Evolutionary conservation across 2,329 filamentous ascomycete species (phyloP), one percentile per base, ranked within the genome.

Genomic region (Grosmannia huntii): DNA sequence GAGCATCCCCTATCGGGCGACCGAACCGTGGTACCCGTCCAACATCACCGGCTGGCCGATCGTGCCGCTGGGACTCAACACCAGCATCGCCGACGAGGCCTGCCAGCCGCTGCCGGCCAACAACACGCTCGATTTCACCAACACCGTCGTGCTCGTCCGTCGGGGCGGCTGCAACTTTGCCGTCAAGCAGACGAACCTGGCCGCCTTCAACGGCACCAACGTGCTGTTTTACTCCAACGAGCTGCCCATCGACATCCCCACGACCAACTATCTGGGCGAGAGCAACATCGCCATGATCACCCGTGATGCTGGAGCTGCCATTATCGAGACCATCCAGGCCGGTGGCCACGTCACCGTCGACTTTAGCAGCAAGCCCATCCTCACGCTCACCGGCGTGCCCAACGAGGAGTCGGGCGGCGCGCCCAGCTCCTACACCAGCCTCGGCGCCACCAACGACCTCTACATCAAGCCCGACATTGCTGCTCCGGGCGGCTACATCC

Each of bases 361-460:
- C 57, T 67, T 66, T 21, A 46, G 49, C 21, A 52, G 21, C 19
- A n/a, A 23, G 1, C 48, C 28, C 1, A 14, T 36, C 12, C 55
- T 55, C 16, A 33, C 58, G 5, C 50, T 57, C 11, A 51, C 31
- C 33, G 48, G 60, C 55, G 50, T 62, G 33, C 57, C 57, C 59
- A 60, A 58, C 51, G 49, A 57, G 25, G 54, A 51, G 28, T 21
- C 57, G n/a, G 72, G 69, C 19, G 73, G 72, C 1, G 70, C 69
- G 21, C 64, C 75, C 23, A 70, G 67, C 57, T 67, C 65, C 3
- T 76, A 68, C 59, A 75, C 70, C 21, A 70, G 68, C 49, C 76
- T 74, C 72, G 74, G 74, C 5, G 70, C 71, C 5, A 72, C 68
- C 5, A 73, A 73, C 62, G 73, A 76, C 57, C 66, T 76, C 11